Conservation (phyloP, 768 basidiomycete species). For the Nevesoporus exiguus region DNA sequence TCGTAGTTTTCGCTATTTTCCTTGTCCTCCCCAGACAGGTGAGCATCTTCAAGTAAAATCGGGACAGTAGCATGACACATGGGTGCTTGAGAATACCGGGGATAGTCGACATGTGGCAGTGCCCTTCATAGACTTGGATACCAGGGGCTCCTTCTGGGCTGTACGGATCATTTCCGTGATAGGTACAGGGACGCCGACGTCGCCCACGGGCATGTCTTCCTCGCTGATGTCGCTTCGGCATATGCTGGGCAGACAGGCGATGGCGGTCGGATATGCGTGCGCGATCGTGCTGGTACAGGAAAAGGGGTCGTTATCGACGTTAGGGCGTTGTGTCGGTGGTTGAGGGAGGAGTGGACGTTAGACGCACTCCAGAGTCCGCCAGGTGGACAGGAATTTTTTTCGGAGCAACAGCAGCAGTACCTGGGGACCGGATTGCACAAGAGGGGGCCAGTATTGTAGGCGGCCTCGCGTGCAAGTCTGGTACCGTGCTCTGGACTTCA, state of each 20-base stretch:
- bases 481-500: slow-evolving; percentile 3
- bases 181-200: slow-evolving; percentile 6
- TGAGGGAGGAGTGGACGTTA: slow-evolving; percentile 66
- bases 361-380: slow-evolving; percentile 33
- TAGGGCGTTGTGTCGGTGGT: slow-evolving; percentile 65
- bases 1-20: slow-evolving; percentile 33
- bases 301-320: slow-evolving; percentile 87
- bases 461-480: slow-evolving; percentile 1
- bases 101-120: slow-evolving; percentile 18
- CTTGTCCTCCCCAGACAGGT: slow-evolving; percentile 31
- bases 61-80: slow-evolving; percentile 10
- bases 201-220: slow-evolving; percentile 23
- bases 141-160: slow-evolving; percentile 8
- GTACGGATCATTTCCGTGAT: slow-evolving; percentile 18
- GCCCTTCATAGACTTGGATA: slow-evolving; percentile 23
- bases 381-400: slow-evolving; percentile 34
- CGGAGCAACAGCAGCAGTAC: slow-evolving; percentile 36
- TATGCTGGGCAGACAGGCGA: slow-evolving; percentile 25
- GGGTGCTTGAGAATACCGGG: slow-evolving; percentile 12
- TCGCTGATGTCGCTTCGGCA: slow-evolving; percentile 27
- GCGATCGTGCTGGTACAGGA: slow-evolving; percentile 80
- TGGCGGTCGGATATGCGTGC: slow-evolving; percentile 43
- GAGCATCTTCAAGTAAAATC: slow-evolving; percentile 13
- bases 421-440: slow-evolving; percentile 10
- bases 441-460: slow-evolving; percentile 30